Conservation (phyloP, 2,329 filamentous ascomycete species). For the Epichloe sibirici region DNA sequence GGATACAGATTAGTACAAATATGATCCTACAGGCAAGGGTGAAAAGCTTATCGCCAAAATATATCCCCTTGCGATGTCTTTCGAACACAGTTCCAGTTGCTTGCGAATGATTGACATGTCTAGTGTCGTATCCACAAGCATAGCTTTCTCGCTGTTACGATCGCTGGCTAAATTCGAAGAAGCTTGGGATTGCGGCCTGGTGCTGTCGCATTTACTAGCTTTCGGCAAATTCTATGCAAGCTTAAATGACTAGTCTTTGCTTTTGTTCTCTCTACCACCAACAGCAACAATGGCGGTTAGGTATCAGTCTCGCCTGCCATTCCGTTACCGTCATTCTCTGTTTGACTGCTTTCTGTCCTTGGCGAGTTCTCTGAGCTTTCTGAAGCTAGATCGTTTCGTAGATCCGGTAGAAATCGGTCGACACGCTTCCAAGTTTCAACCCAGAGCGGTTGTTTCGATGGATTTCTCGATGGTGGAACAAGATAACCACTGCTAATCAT, state of each 20-base stretch:
- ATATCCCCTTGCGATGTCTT: too few species aligned
- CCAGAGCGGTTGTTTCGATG: constrained; percentile 44
- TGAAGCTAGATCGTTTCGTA: constrained; percentile 43
- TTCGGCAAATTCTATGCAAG: background rate
- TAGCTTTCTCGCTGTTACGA: too few species aligned
- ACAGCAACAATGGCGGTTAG: background rate
- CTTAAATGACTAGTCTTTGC: background rate
- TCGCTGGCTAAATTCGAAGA: too few species aligned
- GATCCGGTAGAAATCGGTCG: constrained; percentile 50
- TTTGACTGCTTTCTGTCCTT: background rate
- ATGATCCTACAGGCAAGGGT: too few species aligned
- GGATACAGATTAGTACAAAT: too few species aligned
- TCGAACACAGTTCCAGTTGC: too few species aligned
- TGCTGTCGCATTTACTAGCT: background rate
- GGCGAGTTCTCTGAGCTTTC: constrained; percentile 24
- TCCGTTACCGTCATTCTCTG: background rate
- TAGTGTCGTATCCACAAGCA: too few species aligned
- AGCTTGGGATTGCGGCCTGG: background rate
- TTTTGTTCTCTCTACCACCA: background rate
- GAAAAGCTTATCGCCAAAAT: too few species aligned
- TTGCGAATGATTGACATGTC: too few species aligned
- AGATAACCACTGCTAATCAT: constrained; percentile 86
- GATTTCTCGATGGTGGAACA: constrained; percentile 51
- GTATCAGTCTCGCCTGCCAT: background rate
- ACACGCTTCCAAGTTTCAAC: constrained; percentile 53